Conservation (phyloP, 116 monocot genomes). For the Posidonia oceanica region DNA sequence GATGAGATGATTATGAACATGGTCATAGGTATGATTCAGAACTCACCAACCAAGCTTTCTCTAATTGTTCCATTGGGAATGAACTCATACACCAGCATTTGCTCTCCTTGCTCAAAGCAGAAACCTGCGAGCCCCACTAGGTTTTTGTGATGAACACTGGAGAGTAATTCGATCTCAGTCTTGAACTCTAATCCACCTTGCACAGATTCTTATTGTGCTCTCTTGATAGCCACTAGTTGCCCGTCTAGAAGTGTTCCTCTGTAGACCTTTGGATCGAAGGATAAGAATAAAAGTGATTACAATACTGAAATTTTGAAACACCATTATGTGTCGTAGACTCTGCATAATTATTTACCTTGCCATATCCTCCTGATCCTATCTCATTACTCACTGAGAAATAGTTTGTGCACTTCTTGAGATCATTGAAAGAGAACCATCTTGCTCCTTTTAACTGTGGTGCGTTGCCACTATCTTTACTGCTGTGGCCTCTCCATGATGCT, state of each 20-base stretch:
- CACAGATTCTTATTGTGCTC: constrained; percentile 41
- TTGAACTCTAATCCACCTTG: constrained; percentile 65
- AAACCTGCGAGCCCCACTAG: constrained; percentile 50
- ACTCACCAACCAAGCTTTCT: constrained; percentile 40
- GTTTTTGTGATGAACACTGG: constrained; percentile 67
- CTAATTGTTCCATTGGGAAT: constrained; percentile 43
- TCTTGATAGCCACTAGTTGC: constrained; percentile 54
- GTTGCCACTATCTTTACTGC: constrained; percentile 29
- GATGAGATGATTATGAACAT: no score
- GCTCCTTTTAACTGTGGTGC: constrained; percentile 83
- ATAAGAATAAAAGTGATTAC: background rate
- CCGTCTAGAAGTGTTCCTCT: constrained; percentile 35
- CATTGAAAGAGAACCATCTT: constrained; percentile 65
- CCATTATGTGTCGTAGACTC: background rate
- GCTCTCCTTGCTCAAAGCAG: constrained; percentile 56
- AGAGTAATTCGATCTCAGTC: constrained; percentile 64
- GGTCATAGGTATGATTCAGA: no score
- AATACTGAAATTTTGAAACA: background rate
- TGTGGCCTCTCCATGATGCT: constrained; percentile 57
- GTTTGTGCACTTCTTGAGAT: constrained; percentile 47
- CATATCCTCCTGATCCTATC: constrained; percentile 68
- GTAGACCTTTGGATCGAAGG: no score
- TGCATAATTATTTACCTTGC: constrained; percentile 32
- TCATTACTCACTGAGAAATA: constrained; percentile 56
- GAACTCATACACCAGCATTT: constrained; percentile 60